Evolutionary conservation across 2,329 filamentous ascomycete species (phyloP), one percentile per base, ranked within the genome.

Genomic region (Exophiala aquamarina): DNA sequence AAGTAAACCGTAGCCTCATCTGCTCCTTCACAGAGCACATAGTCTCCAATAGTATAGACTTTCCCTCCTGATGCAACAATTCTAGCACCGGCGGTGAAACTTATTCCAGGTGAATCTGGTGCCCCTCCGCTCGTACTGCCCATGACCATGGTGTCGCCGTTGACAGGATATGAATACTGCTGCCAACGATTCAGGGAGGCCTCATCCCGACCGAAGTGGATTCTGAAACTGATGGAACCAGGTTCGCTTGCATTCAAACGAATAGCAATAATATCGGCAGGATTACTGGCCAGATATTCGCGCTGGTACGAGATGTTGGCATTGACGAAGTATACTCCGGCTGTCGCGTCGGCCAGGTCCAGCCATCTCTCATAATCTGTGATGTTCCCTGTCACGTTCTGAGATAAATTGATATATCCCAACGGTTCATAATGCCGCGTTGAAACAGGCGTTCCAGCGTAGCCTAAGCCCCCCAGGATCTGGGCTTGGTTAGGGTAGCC

Each of bases 371-470:
- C 56, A 45, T 75, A 75, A 6, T 68, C 53, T 9, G 56, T 55
- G 13, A 57, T 41, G 4, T 56, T 38, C 0, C 44, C 47, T 33
- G 73, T 69, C 5, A 61, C 66, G 31, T 48, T 28, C 48, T 74
- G 68, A 19, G 72, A 67, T 3, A 75, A 31, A n/a, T 65, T 67
- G 7, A 71, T 55, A n/a, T 61, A 62, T 9, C 66, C 67, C 1
- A 70, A 56, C n/a, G 68, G 72, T 47, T 77, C 73, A 50, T 75
- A 77, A 49, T 75, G 70, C 31, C 74, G 65, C 57, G 19, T 28
- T 9, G 45, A 42, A 8, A 23, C 26, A 23, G 45, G 45, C 11
- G 45, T 37, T 14, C 17, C 14, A 10, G 28, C 31, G n/a, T 23
- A 36, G 10, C 29, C 45, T 9, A 43, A 31, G 19, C 21, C 26